Base-by-base conservation (phyloP, 441 rosid genomes). In the Aquilaria agallochum region DNA sequence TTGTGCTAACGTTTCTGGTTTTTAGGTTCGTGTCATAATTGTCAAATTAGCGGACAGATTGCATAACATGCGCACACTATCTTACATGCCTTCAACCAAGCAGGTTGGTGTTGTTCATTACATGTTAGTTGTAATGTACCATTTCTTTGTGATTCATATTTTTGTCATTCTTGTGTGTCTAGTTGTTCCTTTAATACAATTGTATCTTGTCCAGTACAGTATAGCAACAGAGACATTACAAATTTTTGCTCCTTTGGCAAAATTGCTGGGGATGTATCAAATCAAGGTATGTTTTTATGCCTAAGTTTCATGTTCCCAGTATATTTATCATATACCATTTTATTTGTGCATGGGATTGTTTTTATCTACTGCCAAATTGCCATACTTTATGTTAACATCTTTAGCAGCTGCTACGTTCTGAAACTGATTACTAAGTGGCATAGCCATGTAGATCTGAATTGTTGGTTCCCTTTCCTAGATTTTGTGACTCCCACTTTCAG, bases 221-320 rank as follows among this genome's bases (percentile, higher is more conserved):
- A 95, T 95, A 74, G 94, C 99, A 58, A 78, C 69, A 81, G 99
- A 95, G 80, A 91, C 99, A 57, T 83, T 95, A 69, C 96, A 91
- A 78, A 96, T 91, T 68, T 95, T 95, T 78, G 99, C 99, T 60
- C 99, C 97, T 50, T 73, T 94, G 69, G 99, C 99, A 62, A 95
- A 95, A 77, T 78, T 95, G 74, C 76, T 95, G 57, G 99, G 97
- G 73, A 95, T 95, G 97, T 89, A 95, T 80, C 85, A 90, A 68
- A 89, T 95, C 67, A 95, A 94, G 97, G 97, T 94, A 68, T 53
- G 64, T 14, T 56, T 73, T 46, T 55, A 31, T 50, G 48, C 60
- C 20, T 60, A 36, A 36, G 42, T 36, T 36, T 36, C 42, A 36
- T 36, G 42, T 36, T 36, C 5, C 42, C 42, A 36, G 42, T 1